Evolutionary conservation across 352 stramenopile genomes (phyloP), one percentile per base, ranked within the genome.

Genomic region (Lagenidium giganteum): DNA sequence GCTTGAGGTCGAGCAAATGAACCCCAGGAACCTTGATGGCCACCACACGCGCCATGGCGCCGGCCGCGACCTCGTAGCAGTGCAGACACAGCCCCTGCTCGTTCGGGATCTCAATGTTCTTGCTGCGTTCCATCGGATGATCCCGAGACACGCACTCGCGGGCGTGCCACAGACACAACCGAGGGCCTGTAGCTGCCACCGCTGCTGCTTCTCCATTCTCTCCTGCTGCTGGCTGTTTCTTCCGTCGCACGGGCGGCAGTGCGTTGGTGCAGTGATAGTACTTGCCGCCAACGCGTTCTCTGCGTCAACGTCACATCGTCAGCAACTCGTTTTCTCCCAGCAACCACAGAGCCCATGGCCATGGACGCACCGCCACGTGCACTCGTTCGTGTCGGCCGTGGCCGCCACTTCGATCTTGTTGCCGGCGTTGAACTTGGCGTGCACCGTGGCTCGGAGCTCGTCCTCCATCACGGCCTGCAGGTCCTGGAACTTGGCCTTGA

Each of bases 51-150:
- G 64, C 55, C 24, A n/a, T n/a, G n/a, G n/a, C n/a, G n/a, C n/a
- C n/a, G n/a, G n/a, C n/a, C n/a, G n/a, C n/a, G n/a, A n/a, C n/a
- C n/a, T n/a, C n/a, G 44, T 77, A 90, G 41, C 78, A 90, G 13
- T 51, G 13, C 3, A 87, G 43, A 41, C 78, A 90, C 42, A 79
- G 45, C 0, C 61, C 78, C 6, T 58, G 51, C 21, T 73, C 68
- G 40, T 90, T 90, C 4, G 75, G 51, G 11, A 83, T 63, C 23
- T 87, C 65, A 29, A 87, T 81, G 5, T 29, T 60, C n/a, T 44
- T 43, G 5, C 60, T 77, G 8, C 47, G 55, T 14, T 83, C 68
- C 37, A 79, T 68, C 24, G 61, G 48, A 32, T 90, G 78, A 2
- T 74, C 65, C 0, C 28, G 30, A 32, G 54, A 47, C 11, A 26